Evolutionary conservation across 2,329 filamentous ascomycete genomes (phyloP).

Genomic region (Rasamsonia emersonii): DNA sequence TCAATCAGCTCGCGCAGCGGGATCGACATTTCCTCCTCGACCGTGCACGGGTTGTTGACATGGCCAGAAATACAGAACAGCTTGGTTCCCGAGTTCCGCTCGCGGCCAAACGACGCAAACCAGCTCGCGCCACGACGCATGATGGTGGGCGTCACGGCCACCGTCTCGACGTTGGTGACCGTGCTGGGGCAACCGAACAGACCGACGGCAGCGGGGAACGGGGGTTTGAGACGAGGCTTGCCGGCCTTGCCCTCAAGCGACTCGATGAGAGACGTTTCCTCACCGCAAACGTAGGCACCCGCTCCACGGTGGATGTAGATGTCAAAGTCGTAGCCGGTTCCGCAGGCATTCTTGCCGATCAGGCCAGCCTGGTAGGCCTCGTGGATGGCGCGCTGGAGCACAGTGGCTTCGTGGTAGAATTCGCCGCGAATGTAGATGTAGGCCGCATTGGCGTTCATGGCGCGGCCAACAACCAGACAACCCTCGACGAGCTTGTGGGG

Average conservation of each 20-base stretch:
- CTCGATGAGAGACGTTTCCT: conserved; percentile 97
- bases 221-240: conserved; percentile 97
- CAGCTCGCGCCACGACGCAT: conserved; percentile 83
- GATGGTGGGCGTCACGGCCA: conserved; percentile 92
- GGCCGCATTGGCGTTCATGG: conserved; percentile 97
- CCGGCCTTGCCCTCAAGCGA: conserved; percentile 97
- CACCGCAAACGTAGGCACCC: conserved; percentile 95
- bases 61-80: conserved; percentile 97
- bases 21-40: conserved; percentile 99
- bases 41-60: conserved; percentile 96
- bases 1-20: conserved; percentile 93
- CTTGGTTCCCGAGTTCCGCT: conserved; percentile 95
- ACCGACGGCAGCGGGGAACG: conserved; percentile 94
- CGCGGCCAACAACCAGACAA: conserved; percentile 87
- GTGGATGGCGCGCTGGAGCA: conserved; percentile 91
- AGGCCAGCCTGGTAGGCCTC: conserved; percentile 92
- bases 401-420: conserved; percentile 90
- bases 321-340: conserved; percentile 94
- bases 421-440: conserved; percentile 99
- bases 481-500: conserved; percentile 98
- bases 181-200: conserved; percentile 97
- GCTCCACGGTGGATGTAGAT: conserved; percentile 94
- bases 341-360: conserved; percentile 97
- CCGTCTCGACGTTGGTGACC: conserved; percentile 95
- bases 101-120: conserved; percentile 90